phyloP scores from a whole-genome alignment of 164 flowering plant genomes.

The Berberis vulgaris region DNA sequence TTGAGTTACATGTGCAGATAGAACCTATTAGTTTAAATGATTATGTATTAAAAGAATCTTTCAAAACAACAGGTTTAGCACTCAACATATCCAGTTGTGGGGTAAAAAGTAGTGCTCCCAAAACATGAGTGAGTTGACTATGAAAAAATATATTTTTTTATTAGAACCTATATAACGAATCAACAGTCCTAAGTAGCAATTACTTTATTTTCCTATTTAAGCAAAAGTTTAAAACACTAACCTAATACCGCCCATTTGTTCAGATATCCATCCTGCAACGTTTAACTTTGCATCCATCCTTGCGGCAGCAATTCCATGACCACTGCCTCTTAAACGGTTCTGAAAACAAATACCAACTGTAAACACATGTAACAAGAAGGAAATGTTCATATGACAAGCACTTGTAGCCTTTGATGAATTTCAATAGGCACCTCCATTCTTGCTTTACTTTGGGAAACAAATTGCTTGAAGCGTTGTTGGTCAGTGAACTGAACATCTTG shows the following conservation, averaged over 20 bases:
- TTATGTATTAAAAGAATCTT: no score
- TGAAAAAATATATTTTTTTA: no score
- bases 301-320: constrained; percentile 95
- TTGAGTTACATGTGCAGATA: no score
- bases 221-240: constrained; percentile 9
- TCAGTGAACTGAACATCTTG: constrained; percentile 96
- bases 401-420: constrained; percentile 1
- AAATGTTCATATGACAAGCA: not conserved
- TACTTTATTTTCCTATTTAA: no score
- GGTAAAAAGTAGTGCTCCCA: no score
- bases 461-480: constrained; percentile 94
- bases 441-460: constrained; percentile 96
- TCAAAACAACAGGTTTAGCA: no score
- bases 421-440: constrained; percentile 82
- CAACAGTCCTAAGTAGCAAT: no score
- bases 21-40: no score
- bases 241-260: constrained; percentile 99
- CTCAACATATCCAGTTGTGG: no score
- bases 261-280: constrained; percentile 89
- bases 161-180: no score
- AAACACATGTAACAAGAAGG: constrained; percentile 1
- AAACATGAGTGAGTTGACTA: no score
- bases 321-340: constrained; percentile 95
- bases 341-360: constrained; percentile 19
- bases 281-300: constrained; percentile 98